Percentiles rank a stretch among this genome's conserved stretches.
Evolutionary conservation across 2,329 filamentous ascomycete genomes (phyloP).

Genomic region (Hirsutella thompsonii): DNA sequence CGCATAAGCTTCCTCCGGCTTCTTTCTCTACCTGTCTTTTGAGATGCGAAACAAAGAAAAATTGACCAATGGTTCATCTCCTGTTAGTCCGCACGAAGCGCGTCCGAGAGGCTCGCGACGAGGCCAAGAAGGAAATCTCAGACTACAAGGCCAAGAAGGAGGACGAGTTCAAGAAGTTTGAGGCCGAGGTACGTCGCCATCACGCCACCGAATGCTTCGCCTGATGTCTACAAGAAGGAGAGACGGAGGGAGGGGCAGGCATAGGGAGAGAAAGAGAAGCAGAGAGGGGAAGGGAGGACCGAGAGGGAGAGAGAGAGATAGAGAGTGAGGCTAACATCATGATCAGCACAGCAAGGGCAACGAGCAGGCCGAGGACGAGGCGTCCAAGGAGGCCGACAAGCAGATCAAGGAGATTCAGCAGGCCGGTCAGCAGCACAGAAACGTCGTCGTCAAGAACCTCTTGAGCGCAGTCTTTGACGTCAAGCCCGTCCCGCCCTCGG

Average conservation of each 20-base stretch:
- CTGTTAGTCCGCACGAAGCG: constrained; percentile 66
- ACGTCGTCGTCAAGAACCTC: constrained; percentile 70
- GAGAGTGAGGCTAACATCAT: no score
- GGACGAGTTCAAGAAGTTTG: constrained; percentile 87
- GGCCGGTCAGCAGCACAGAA: constrained; percentile 67
- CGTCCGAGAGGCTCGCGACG: constrained; percentile 89
- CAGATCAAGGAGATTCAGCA: constrained; percentile 74
- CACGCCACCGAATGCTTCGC: no score
- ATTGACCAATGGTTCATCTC: not conserved
- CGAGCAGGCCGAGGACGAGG: constrained; percentile 51
- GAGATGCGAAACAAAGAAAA: no score
- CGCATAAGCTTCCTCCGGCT: no score
- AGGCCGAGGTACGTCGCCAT: constrained; percentile 45
- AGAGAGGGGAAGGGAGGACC: no score
- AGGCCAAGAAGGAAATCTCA: constrained; percentile 96
- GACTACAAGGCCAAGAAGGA: constrained; percentile 85
- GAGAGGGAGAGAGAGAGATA: no score
- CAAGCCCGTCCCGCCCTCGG: constrained; percentile 47
- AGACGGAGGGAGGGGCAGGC: no score
- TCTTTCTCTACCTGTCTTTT: no score
- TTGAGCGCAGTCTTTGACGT: constrained; percentile 77
- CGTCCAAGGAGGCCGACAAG: constrained; percentile 3
- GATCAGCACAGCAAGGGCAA: constrained; percentile 82
- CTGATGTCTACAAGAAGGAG: no score
- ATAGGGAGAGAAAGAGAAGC: no score